These are phyloP conservation scores for Daedalea quercina DNA, from an alignment of 768 basidiomycete species.

Conservation along the genomic window DNA sequence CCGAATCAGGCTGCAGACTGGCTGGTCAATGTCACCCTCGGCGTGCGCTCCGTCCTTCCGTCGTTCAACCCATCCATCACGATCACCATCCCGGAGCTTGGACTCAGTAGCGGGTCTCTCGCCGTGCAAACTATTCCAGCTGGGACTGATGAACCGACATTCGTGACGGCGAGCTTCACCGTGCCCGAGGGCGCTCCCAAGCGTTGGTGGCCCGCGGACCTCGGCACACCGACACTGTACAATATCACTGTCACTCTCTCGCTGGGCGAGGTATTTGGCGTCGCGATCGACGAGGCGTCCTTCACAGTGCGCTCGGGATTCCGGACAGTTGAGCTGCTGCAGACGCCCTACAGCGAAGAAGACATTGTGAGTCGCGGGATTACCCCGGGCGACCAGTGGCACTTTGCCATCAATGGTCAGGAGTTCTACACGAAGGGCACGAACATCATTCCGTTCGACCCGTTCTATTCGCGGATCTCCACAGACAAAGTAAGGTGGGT, in stretches of 20 bases:
- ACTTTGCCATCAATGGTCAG: slow-evolving; percentile 53
- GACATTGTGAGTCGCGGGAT: slow-evolving; percentile 42
- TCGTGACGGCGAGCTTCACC: slow-evolving; percentile 37
- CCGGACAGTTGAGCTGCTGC: slow-evolving; percentile 50
- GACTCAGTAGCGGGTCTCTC: slow-evolving; percentile 32
- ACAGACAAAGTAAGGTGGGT: slow-evolving; percentile 48
- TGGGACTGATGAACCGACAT: slow-evolving; percentile 26
- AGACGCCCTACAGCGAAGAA: slow-evolving; percentile 37
- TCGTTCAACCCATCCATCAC: slow-evolving; percentile 30
- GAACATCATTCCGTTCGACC: slow-evolving; percentile 57
- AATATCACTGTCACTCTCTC: slow-evolving; percentile 39
- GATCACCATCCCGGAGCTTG: slow-evolving; percentile 42
- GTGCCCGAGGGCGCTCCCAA: slow-evolving; percentile 40
- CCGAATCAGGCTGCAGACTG: slow-evolving; percentile 45
- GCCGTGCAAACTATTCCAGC: slow-evolving; percentile 16
- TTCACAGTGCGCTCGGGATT: slow-evolving; percentile 47
- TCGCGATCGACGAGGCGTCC: slow-evolving; percentile 8
- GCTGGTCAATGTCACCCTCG: slow-evolving; percentile 49
- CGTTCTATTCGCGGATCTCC: slow-evolving; percentile 46
- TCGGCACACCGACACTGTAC: slow-evolving; percentile 49
- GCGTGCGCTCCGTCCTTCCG: slow-evolving; percentile 34
- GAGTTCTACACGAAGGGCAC: slow-evolving; percentile 49
- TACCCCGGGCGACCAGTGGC: slow-evolving; percentile 55
- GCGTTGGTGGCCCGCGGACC: slow-evolving; percentile 50
- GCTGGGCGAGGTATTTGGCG: slow-evolving; percentile 12